Conservation (phyloP, 176 grass and related monocot species). For the maize (Zea mays) region Zm-B73-REFERENCE-NAM-5.0 NC_050101.1:95377001-95377500, state of each 20-base stretch:
- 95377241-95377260: neutral
- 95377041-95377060: neutral
- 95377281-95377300: neutral
- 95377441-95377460: conserved; percentile 26
- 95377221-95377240: neutral
- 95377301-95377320: neutral
- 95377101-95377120: neutral
- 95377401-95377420: conserved; percentile 24
- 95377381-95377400: neutral
- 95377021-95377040: neutral
- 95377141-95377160: conserved; percentile 1
- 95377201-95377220: neutral
- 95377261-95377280: neutral
- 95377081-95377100: neutral
- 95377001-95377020: conserved; percentile 14
- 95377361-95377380: neutral
- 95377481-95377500: conserved; percentile 65
- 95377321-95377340: neutral
- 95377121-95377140: neutral
- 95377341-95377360: neutral
- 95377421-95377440: conserved; percentile 52
- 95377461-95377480: conserved; percentile 63
- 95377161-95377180: neutral
- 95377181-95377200: neutral
- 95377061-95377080: neutral